A percentile compares a stretch with the other conserved stretches of the same genome.
Evolutionary conservation across 2,329 filamentous ascomycete species (phyloP).

Genomic region (Sclerotinia glacialis): DNA sequence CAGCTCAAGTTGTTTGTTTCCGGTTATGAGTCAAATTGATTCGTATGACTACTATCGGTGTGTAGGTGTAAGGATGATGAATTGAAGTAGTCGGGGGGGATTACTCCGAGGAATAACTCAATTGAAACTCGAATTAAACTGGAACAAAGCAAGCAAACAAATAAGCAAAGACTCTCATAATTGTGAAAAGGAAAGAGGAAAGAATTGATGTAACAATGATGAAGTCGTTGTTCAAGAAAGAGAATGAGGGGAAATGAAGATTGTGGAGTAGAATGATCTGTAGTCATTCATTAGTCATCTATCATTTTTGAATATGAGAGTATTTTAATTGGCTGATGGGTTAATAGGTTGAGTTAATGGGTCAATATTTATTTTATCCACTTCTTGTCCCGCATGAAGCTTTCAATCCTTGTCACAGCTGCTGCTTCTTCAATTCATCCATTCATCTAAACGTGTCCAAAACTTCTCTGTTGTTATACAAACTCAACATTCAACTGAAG

Average conservation of each 20-base stretch:
- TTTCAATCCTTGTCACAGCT: neutral
- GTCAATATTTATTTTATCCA: neutral
- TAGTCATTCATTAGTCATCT: neutral
- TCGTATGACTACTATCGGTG: neutral
- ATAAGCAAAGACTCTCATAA: neutral
- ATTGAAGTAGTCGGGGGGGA: neutral
- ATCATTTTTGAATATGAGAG: neutral
- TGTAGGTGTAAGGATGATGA: neutral
- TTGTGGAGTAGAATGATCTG: neutral
- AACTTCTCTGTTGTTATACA: slow-evolving; percentile 2
- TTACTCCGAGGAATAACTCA: neutral
- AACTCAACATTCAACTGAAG: neutral
- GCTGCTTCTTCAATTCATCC: neutral
- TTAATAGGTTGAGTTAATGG: neutral
- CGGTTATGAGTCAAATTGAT: slow-evolving; percentile 9
- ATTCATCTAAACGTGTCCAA: slow-evolving; percentile 13
- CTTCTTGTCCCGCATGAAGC: neutral
- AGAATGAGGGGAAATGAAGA: neutral
- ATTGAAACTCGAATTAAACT: too few species aligned
- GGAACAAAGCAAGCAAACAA: neutral
- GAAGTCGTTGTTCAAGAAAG: neutral
- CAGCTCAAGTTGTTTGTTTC: neutral
- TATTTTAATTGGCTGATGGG: neutral
- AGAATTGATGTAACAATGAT: neutral
- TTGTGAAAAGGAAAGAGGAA: neutral